Conservation (phyloP, 352 stramenopile species). For the Pythium grandisporangium region DNA sequence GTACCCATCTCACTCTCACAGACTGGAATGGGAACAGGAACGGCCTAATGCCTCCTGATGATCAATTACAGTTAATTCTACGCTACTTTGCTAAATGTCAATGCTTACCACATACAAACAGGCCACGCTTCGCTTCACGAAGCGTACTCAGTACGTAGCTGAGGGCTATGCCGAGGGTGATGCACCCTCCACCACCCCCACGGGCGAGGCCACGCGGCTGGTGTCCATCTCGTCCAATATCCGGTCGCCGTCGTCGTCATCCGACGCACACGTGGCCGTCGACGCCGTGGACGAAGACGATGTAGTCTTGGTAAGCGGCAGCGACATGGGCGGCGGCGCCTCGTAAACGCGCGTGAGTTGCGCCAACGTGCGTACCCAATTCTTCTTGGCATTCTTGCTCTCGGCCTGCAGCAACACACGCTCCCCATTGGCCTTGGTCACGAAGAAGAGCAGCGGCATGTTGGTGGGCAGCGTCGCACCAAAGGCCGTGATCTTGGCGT, state of each 20-base stretch:
- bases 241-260: conserved; percentile 7
- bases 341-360: conserved; percentile 46
- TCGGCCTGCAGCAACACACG: conserved; percentile 47
- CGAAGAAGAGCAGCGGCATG: conserved; percentile 52
- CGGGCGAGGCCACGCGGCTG: too few relatives aligned
- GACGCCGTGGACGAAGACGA: conserved; percentile 7
- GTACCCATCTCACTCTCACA: too few relatives aligned
- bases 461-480: conserved; percentile 34
- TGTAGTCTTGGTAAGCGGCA: conserved; percentile 5
- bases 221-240: not conserved
- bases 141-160: too few relatives aligned
- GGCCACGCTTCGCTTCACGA: too few relatives aligned
- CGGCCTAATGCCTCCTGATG: too few relatives aligned
- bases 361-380: conserved; percentile 43
- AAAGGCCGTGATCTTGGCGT: conserved; percentile 57
- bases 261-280: conserved; percentile 7
- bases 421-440: conserved; percentile 58
- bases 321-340: not conserved
- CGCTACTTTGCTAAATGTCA: too few relatives aligned
- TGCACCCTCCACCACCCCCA: too few relatives aligned
- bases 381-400: conserved; percentile 28
- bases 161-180: too few relatives aligned
- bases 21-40: too few relatives aligned
- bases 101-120: too few relatives aligned
- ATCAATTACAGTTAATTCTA: too few relatives aligned